Evolutionary conservation across 805 yeast species (phyloP), one percentile per base, ranked within the genome.

Genomic region (Vanderwaltozyma polyspora): DNA sequence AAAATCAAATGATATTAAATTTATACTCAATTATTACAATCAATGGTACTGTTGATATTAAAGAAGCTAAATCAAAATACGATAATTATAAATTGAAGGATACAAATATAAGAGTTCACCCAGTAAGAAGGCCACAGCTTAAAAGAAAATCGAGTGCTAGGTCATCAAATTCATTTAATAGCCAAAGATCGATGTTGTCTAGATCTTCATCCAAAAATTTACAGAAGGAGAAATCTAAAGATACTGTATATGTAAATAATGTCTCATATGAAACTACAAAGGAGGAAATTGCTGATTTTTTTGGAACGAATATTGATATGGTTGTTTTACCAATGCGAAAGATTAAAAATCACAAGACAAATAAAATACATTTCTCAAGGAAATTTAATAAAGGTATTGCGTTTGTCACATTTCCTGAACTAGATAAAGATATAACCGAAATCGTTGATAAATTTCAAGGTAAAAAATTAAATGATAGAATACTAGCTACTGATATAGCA

Each of bases 361-460:
- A 54, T 18, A 63, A 59, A 29, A 59, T 57, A 31, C 51, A 64
- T 39, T 55, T 39, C 35, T 59, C 55, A 46, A 63, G 52, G 57
- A 62, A 55, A 31, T 44, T 41, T 40, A 55, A 67, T 60, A 52
- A 69, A 63, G 81, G 82, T 27, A 74, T 71, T 46, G 80, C 76
- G 11, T 76, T 75, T 51, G 70, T 74, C 33, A 71, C 74, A 39
- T 72, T 72, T 45, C 64, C 55, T 28, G 44, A 57, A 31, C 33
- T 45, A 25, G 30, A 35, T 18, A 63, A 61, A 30, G 72, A 72
- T 21, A 73, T 76, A 44, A 80, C 71, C 32, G 66, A 67, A 29
- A 94, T 84, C 49, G 72, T 83, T 40, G 74, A 67, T 25, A 72
- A 74, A 49, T 76, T 76, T 57, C 69, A 79, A 43, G 93, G 85